Percentiles rank a stretch among this genome's conserved stretches.
phyloP scores from a whole-genome alignment of 2,329 filamentous ascomycete genomes.

The Colletotrichum zoysiae region DNA sequence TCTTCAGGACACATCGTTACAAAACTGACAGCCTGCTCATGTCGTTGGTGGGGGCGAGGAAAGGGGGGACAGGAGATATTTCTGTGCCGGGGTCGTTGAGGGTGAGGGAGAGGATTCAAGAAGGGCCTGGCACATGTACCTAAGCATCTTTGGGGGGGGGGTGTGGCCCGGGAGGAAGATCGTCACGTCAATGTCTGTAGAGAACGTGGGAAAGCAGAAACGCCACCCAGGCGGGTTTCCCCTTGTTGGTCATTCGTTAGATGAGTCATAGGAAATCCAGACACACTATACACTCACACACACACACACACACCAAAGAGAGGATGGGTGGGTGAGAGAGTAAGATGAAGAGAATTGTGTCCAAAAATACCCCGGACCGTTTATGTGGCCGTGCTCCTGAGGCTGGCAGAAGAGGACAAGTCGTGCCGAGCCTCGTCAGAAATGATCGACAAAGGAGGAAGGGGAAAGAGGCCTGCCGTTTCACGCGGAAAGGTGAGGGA shows the following conservation, averaged over 20 bases:
- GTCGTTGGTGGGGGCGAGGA: background rate
- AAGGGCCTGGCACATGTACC: constrained; percentile 9
- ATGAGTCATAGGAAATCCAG: background rate
- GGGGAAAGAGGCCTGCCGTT: background rate
- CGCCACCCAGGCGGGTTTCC: background rate
- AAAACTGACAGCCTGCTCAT: background rate
- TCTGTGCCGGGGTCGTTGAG: background rate
- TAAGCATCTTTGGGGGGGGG: background rate
- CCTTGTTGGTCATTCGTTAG: background rate
- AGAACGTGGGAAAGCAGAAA: background rate
- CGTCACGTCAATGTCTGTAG: background rate
- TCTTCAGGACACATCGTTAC: background rate
- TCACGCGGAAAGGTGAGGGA: background rate
- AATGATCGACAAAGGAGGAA: background rate
- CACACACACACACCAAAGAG: background rate
- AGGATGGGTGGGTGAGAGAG: too few species aligned
- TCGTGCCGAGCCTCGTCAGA: background rate
- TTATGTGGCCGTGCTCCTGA: background rate
- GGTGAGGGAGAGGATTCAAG: background rate
- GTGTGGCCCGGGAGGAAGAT: background rate
- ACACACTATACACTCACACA: too few species aligned
- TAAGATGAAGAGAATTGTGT: background rate
- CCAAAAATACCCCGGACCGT: background rate
- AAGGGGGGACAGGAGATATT: background rate
- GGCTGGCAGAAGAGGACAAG: background rate